Evolutionary conservation across 2,329 filamentous ascomycete genomes (phyloP).

Genomic region (Cercospora nicotianae): DNA sequence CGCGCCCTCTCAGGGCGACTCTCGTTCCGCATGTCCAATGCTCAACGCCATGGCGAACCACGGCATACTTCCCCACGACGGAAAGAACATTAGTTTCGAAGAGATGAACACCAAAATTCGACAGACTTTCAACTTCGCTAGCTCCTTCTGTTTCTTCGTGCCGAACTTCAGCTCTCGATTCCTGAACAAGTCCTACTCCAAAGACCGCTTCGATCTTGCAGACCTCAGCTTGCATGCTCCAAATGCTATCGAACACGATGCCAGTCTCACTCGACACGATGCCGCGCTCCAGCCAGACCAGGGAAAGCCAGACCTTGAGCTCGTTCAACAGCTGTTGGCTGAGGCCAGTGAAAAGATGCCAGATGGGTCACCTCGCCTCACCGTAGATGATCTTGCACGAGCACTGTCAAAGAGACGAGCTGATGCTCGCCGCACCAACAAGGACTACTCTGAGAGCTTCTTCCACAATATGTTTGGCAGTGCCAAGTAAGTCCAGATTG

Average conservation of each 20-base stretch:
- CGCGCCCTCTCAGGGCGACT: constrained; percentile 41
- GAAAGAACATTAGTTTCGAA: constrained; percentile 34
- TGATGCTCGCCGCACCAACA: constrained; percentile 41
- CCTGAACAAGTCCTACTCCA: constrained; percentile 33
- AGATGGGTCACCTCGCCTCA: constrained; percentile 38
- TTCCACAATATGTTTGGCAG: constrained; percentile 46
- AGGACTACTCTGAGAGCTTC: constrained; percentile 36
- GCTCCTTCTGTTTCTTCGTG: constrained; percentile 35
- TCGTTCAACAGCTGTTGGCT: constrained; percentile 40
- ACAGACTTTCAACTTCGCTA: constrained; percentile 36
- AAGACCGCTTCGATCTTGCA: constrained; percentile 32
- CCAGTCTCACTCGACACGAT: constrained; percentile 38
- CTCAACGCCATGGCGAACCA: constrained; percentile 37
- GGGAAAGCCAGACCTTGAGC: constrained; percentile 40
- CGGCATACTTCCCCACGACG: constrained; percentile 35
- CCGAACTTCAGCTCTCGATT: constrained; percentile 33
- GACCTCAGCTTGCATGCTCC: constrained; percentile 32
- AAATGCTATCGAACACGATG: constrained; percentile 35
- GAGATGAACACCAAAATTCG: constrained; percentile 31
- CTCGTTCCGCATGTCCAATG: constrained; percentile 35
- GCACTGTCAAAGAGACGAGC: constrained; percentile 39
- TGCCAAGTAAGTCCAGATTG: constrained; percentile 30
- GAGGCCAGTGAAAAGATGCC: constrained; percentile 40
- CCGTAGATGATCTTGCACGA: constrained; percentile 41
- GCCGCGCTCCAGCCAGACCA: constrained; percentile 41